Conservation (phyloP, 139 green algal genomes). For the Chlorella sp. region DNA sequence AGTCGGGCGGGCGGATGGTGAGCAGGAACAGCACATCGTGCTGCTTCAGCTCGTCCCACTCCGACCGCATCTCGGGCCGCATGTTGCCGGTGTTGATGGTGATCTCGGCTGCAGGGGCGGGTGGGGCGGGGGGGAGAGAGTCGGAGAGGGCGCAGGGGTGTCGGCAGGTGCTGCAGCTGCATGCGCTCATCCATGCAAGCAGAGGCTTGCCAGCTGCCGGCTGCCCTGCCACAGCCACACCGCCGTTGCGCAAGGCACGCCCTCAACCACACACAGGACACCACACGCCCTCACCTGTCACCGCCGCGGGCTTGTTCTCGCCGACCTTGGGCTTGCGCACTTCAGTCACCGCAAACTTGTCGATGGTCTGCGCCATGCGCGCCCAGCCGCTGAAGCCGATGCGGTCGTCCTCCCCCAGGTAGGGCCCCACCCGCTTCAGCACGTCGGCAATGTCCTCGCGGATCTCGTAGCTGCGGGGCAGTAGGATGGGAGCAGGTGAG, state of each 20-base stretch:
- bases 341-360: slow-evolving; percentile 74
- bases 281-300: slow-evolving; percentile 84
- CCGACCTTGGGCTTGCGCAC: slow-evolving; percentile 89
- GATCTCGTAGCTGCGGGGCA: slow-evolving; percentile 84
- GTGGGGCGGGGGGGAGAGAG: not conserved
- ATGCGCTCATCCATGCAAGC: no score
- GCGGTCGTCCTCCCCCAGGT: slow-evolving; percentile 61
- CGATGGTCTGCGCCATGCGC: slow-evolving; percentile 87
- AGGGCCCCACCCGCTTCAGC: slow-evolving; percentile 73
- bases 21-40: slow-evolving; percentile 98
- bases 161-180: no score
- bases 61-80: slow-evolving; percentile 69
- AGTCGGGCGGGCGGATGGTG: slow-evolving; percentile 52
- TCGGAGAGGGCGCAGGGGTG: not conserved
- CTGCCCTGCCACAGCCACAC: no score
- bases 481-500: no score
- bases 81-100: slow-evolving; percentile 69
- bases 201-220: no score
- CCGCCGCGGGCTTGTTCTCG: slow-evolving; percentile 84
- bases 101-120: slow-evolving; percentile 41
- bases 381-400: slow-evolving; percentile 90
- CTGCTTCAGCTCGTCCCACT: slow-evolving; percentile 95
- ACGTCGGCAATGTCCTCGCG: slow-evolving; percentile 93
- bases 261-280: no score
- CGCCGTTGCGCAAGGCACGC: no score